phyloP scores from a whole-genome alignment of 805 yeast species.

The Priceomyces castillae region DNA sequence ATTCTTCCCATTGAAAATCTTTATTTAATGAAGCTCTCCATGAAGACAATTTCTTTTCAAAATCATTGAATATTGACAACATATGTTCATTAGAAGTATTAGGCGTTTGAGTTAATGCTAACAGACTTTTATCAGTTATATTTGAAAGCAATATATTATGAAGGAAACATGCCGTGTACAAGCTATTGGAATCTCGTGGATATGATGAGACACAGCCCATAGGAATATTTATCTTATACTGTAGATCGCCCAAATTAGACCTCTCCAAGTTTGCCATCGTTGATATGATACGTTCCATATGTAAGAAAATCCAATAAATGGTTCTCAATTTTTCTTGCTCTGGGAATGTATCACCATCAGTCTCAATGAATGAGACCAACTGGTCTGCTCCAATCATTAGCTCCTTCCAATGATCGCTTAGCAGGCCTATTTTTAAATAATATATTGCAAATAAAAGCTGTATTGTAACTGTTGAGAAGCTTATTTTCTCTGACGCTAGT shows the following conservation, averaged over 20 bases:
- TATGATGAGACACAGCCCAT: constrained; percentile 1
- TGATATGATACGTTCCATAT: constrained; percentile 2
- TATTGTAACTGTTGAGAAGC: neutral
- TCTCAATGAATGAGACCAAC: neutral
- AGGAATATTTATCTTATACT: neutral
- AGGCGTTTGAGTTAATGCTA: neutral
- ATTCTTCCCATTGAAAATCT: constrained; percentile 4
- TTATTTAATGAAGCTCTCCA: constrained; percentile 1
- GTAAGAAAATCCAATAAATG: constrained; percentile 2
- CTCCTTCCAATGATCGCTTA: constrained; percentile 3
- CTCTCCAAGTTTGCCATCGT: neutral
- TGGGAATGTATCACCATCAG: neutral
- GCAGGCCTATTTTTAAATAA: constrained; percentile 2
- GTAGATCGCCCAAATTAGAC: neutral
- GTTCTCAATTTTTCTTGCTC: neutral
- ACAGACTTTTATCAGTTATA: neutral
- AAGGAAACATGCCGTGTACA: constrained; percentile 1
- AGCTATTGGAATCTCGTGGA: neutral
- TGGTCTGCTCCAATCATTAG: neutral
- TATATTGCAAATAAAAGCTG: constrained; percentile 2
- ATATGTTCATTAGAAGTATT: neutral
- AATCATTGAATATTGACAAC: neutral
- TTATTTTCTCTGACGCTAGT: neutral
- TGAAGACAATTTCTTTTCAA: neutral
- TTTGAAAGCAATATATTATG: constrained; percentile 4